Conservation (phyloP, 257 asterid species). For the Nicotiana tomentosiformis region DNA sequence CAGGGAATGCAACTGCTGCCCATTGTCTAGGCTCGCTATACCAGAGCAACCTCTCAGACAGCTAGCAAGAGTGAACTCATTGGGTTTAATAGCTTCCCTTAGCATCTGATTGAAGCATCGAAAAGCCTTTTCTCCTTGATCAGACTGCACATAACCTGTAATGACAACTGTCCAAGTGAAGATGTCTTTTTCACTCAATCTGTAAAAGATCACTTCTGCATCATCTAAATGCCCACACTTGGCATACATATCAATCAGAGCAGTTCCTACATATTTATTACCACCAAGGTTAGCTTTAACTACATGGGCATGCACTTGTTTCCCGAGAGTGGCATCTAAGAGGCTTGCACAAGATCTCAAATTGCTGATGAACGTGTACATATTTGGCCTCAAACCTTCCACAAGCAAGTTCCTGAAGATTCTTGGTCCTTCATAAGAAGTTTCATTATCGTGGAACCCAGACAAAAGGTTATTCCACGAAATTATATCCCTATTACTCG, state of each 20-base stretch:
- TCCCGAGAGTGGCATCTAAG: conserved; percentile 43
- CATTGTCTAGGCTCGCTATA: conserved; percentile 59
- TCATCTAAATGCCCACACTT: conserved; percentile 54
- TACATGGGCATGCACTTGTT: conserved; percentile 64
- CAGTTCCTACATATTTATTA: conserved; percentile 52
- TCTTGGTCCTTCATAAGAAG: conserved; percentile 46
- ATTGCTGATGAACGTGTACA: conserved; percentile 61
- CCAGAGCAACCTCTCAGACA: conserved; percentile 62
- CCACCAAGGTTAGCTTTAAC: conserved; percentile 34
- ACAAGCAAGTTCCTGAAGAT: conserved; percentile 51
- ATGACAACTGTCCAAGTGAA: conserved; percentile 63
- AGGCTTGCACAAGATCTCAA: conserved; percentile 61
- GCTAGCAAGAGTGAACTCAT: conserved; percentile 68
- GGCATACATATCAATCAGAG: conserved; percentile 71
- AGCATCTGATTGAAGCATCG: conserved; percentile 59
- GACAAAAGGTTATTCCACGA: conserved; percentile 79
- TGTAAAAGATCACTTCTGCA: conserved; percentile 44
- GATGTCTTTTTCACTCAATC: conserved; percentile 48
- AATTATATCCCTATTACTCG: conserved; percentile 48
- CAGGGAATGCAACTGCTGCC: conserved; percentile 61
- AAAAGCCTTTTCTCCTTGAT: conserved; percentile 64
- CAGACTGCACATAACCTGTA: conserved; percentile 54
- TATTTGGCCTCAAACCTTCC: conserved; percentile 62
- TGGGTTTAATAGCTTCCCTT: conserved; percentile 51
- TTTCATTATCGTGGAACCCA: conserved; percentile 53